Base-by-base conservation (phyloP, 495 filamentous ascomycete species). In the Clavariopsis aquatica region DNA sequence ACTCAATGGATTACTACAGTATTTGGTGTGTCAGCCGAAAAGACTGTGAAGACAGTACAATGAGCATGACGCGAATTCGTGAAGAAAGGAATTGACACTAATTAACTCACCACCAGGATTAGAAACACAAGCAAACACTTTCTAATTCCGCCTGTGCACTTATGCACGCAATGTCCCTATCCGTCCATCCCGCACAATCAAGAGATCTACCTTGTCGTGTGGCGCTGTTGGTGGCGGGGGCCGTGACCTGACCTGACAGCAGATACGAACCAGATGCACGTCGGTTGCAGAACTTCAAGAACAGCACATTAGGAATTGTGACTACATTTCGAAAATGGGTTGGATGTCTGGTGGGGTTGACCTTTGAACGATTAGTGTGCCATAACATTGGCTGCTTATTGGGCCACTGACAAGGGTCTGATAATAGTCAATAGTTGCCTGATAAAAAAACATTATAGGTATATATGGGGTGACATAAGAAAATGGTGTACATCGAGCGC, bases 191-290 rank as follows among this genome's bases (percentile, higher is more conserved):
- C 19, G 24, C 22, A 8, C 9, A n/a, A 1, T 31, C 10, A 28
- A 54, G 27, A 34, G n/a, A 31, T 54, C 22, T 36, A 6, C 10
- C 10, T 2, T 31, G 7, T 12, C 12, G 10, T 1, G 54, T 57
- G 54, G 36, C 36, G 54, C 36, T 57, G 54, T 57, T 57, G 54
- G 54, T 57, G 54, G 54, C 36, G 54, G 54, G 54, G 54, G 54
- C 54, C 5, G 36, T 12, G 43, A 17, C 20, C 31, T 41, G 54
- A 57, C 26, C 9, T 24, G 29, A 45, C 31, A 28, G 29, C 54
- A 31, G 29, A 57, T 43, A 43, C 38, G 45, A 47, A 9, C 20
- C 15, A n/a, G 43, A 24, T 6, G 12, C 38, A 36, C 17, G 13
- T n/a, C 38, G 15, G 22, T 23, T 59, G 17, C 56, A 47, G 3